These are phyloP conservation scores for Penicillium sp. DNA, from an alignment of 2,329 filamentous ascomycete genomes.

Conservation along the genomic window DNA sequence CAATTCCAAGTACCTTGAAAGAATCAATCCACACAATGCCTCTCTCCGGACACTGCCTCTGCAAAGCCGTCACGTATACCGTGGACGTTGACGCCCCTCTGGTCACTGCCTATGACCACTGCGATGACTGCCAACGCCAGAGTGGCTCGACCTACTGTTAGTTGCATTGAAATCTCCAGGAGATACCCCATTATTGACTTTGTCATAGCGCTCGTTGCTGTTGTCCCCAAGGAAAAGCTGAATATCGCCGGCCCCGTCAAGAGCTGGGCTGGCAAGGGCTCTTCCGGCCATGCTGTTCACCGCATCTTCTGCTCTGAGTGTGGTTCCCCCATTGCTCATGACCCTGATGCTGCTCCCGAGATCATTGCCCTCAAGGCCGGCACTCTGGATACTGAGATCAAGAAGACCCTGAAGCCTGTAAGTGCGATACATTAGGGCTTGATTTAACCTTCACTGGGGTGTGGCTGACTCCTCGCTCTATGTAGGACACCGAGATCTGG, in stretches of 20 bases:
- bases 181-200: constrained; percentile 1
- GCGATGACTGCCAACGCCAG: constrained; percentile 65
- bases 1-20: constrained; percentile 21
- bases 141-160: constrained; percentile 57
- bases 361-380: constrained; percentile 64
- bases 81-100: constrained; percentile 39
- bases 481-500: constrained; percentile 58
- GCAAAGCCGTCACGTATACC: constrained; percentile 63
- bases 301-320: constrained; percentile 62
- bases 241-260: constrained; percentile 56
- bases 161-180: background rate
- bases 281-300: constrained; percentile 56
- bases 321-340: constrained; percentile 61
- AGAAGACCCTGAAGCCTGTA: constrained; percentile 58
- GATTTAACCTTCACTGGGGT: background rate
- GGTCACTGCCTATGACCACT: constrained; percentile 58
- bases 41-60: constrained; percentile 62
- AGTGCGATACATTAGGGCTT: constrained; percentile 1
- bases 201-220: constrained; percentile 50
- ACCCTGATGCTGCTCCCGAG: constrained; percentile 59
- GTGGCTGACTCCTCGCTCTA: background rate
- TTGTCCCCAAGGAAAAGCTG: constrained; percentile 59
- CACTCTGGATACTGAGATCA: constrained; percentile 54
- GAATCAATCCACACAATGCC: constrained; percentile 44
- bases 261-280: constrained; percentile 53